phyloP scores from a whole-genome alignment of 2,329 filamentous ascomycete species.

The Chrysoporthe cubensis region DNA sequence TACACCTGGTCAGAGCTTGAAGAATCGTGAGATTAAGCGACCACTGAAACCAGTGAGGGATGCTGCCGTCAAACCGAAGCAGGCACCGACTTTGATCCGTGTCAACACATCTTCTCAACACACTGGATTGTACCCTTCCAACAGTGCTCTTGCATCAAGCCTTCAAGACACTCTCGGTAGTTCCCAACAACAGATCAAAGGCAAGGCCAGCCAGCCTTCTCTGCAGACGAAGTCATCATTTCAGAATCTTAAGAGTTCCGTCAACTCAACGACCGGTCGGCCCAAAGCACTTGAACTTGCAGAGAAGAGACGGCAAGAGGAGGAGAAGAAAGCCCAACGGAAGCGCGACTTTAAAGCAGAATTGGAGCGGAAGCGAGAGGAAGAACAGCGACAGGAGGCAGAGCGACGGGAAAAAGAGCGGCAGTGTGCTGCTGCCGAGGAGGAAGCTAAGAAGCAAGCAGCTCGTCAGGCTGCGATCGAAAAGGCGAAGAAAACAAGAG shows the following conservation, averaged over 20 bases:
- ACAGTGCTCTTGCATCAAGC: constrained; percentile 59
- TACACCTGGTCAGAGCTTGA: constrained; percentile 51
- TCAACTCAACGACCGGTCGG: constrained; percentile 61
- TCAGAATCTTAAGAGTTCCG: constrained; percentile 67
- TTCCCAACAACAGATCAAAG: constrained; percentile 53
- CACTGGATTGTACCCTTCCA: constrained; percentile 62
- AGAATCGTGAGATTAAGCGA: constrained; percentile 59
- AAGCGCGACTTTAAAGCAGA: constrained; percentile 83
- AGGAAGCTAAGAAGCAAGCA: constrained; percentile 68
- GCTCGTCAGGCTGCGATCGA: constrained; percentile 67
- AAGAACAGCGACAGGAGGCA: constrained; percentile 65
- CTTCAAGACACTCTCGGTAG: constrained; percentile 58
- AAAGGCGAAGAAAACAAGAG: constrained; percentile 66
- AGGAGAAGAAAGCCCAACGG: constrained; percentile 77
- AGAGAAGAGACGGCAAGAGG: constrained; percentile 81
- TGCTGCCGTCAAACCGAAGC: constrained; percentile 60
- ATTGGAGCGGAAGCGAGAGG: constrained; percentile 76
- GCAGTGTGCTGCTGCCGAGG: constrained; percentile 54
- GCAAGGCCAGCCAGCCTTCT: constrained; percentile 70
- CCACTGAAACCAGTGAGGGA: constrained; percentile 68
- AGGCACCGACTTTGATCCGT: constrained; percentile 72
- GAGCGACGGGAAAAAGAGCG: constrained; percentile 65
- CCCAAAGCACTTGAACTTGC: constrained; percentile 75
- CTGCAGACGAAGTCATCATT: constrained; percentile 61
- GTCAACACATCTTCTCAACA: constrained; percentile 70